Percentiles rank a stretch among this genome's conserved stretches.
Conservation (phyloP, 164 flowering plant genomes). For the Magnolia kwangsiensis region DNA sequence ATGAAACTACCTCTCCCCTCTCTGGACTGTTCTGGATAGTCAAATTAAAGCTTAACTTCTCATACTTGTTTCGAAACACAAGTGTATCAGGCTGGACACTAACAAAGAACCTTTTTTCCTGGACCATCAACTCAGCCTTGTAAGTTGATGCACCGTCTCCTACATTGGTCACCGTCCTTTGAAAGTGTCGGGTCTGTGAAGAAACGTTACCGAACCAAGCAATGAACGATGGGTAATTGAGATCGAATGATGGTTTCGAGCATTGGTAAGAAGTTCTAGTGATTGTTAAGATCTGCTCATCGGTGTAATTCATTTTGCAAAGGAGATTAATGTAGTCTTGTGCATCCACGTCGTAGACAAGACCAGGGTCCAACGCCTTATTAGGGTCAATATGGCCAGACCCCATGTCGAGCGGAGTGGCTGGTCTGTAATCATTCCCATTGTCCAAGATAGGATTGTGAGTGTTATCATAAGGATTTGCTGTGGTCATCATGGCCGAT, state of each 20-base stretch:
- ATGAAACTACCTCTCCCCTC: not conserved
- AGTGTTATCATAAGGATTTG: slow-evolving; percentile 25
- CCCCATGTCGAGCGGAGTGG: not conserved
- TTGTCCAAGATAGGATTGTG: slow-evolving; percentile 17
- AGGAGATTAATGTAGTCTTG: slow-evolving; percentile 41
- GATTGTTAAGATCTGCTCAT: slow-evolving; percentile 34
- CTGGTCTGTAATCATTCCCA: slow-evolving; percentile 1
- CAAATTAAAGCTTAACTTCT: slow-evolving; percentile 35
- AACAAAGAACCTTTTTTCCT: slow-evolving; percentile 20
- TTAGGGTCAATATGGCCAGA: not conserved
- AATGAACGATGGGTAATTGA: slow-evolving; percentile 61
- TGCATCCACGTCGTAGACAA: slow-evolving; percentile 32
- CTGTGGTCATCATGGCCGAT: slow-evolving; percentile 40
- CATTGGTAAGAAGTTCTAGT: slow-evolving; percentile 23
- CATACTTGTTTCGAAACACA: slow-evolving; percentile 29
- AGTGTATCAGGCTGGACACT: slow-evolving; percentile 27
- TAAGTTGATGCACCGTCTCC: slow-evolving; percentile 39
- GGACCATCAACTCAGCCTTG: slow-evolving; percentile 24
- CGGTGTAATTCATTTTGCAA: slow-evolving; percentile 41
- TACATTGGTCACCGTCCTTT: slow-evolving; percentile 47
- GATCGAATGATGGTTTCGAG: slow-evolving; percentile 29
- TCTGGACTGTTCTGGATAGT: slow-evolving; percentile 10
- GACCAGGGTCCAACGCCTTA: slow-evolving; percentile 34
- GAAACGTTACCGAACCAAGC: slow-evolving; percentile 15
- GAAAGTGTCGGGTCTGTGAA: slow-evolving; percentile 9